phyloP scores from a whole-genome alignment of 2,329 filamentous ascomycete species.

The Penicillium sumatraense region DNA sequence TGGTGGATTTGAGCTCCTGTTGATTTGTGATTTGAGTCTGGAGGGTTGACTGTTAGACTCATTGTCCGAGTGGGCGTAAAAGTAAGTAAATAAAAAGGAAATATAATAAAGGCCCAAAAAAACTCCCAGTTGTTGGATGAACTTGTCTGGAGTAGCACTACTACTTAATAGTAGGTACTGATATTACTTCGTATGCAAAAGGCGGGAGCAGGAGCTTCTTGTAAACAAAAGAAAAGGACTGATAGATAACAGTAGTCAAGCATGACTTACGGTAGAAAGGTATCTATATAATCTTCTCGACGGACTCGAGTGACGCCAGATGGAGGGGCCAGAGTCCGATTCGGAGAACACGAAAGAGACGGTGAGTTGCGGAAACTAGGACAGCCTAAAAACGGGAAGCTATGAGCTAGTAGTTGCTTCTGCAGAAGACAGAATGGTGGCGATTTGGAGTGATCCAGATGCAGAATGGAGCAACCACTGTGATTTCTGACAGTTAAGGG shows the following conservation, averaged over 20 bases:
- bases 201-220: too few species aligned
- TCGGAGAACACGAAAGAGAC: conserved; percentile 17
- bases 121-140: too few species aligned
- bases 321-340: conserved; percentile 20
- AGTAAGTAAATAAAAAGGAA: conserved; percentile 1
- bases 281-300: conserved; percentile 21
- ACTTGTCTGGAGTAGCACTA: too few species aligned
- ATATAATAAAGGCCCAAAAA: conserved; percentile 13
- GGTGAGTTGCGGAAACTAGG: conserved; percentile 15
- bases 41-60: conserved; percentile 17
- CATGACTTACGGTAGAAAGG: conserved; percentile 11
- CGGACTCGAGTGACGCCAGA: conserved; percentile 14
- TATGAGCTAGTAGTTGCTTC: too few species aligned
- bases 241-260: too few species aligned
- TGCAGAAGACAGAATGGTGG: not conserved
- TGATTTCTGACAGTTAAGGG: not conserved
- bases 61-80: conserved; percentile 13
- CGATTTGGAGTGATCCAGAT: not conserved
- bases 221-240: too few species aligned
- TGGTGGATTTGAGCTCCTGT: not conserved
- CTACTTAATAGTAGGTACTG: too few species aligned
- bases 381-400: conserved; percentile 1
- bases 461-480: not conserved
- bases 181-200: too few species aligned
- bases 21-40: conserved; percentile 14